Evolutionary conservation across 768 basidiomycete genomes (phyloP).

Genomic region (Lactarius hengduanensis): DNA sequence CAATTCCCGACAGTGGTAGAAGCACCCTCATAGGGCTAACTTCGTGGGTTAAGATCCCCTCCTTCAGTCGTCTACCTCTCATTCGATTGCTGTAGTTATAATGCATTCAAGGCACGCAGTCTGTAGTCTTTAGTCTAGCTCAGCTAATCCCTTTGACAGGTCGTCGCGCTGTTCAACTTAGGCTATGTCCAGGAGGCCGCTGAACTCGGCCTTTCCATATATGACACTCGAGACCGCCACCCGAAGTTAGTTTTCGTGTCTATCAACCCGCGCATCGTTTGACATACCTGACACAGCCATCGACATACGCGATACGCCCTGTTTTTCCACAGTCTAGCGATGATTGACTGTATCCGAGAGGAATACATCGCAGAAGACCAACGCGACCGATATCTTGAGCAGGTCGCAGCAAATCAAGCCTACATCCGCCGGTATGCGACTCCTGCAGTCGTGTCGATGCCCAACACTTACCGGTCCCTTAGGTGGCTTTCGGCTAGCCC

Average conservation of each 20-base stretch:
- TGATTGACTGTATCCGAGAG: conserved; percentile 58
- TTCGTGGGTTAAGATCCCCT: conserved; percentile 44
- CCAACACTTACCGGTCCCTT: conserved; percentile 1
- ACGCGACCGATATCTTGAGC: conserved; percentile 47
- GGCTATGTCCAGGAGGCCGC: conserved; percentile 62
- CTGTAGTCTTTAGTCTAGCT: background rate
- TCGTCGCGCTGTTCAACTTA: conserved; percentile 62
- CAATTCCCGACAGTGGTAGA: conserved; percentile 45
- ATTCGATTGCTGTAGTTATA: conserved; percentile 46
- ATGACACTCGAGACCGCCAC: conserved; percentile 54
- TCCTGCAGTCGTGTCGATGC: conserved; percentile 4
- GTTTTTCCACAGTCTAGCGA: conserved; percentile 68
- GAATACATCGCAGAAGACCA: conserved; percentile 39
- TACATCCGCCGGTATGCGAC: conserved; percentile 54
- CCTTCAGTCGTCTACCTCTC: background rate
- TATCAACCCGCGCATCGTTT: background rate
- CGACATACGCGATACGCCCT: conserved; percentile 65
- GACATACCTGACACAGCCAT: conserved; percentile 44
- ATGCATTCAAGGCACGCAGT: conserved; percentile 55
- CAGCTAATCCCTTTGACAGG: conserved; percentile 36
- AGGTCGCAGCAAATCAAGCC: conserved; percentile 58
- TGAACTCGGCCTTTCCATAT: conserved; percentile 59
- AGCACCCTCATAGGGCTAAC: conserved; percentile 54
- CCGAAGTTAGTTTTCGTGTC: conserved; percentile 51
- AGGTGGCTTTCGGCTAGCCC: conserved; percentile 73